phyloP scores from a whole-genome alignment of 345 rosid species.

The Iberis pinnata region DNA sequence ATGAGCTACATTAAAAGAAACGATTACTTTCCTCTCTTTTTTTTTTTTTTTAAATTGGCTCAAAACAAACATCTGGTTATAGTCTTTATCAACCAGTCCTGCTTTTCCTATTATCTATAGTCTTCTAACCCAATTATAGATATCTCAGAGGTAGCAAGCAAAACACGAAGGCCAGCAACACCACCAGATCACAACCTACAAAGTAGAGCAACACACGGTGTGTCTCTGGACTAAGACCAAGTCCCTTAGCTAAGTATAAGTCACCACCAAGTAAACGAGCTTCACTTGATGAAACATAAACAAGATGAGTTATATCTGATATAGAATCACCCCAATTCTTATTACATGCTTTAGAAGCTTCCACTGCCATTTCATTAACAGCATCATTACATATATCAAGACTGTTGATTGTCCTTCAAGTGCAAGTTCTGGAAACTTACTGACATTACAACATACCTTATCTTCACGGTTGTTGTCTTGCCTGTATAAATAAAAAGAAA shows the following conservation, averaged over 20 bases:
- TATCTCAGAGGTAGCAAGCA: slow-evolving; percentile 85
- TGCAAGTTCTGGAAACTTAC: slow-evolving; percentile 80
- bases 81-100: slow-evolving; percentile 42
- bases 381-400: slow-evolving; percentile 74
- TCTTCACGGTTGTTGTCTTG: slow-evolving; percentile 89
- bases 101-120: slow-evolving; percentile 49
- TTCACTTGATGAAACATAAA: slow-evolving; percentile 96
- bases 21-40: too few species aligned
- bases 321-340: slow-evolving; percentile 68
- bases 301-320: slow-evolving; percentile 81
- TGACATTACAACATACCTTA: slow-evolving; percentile 94
- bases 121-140: slow-evolving; percentile 85
- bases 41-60: too few species aligned
- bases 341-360: slow-evolving; percentile 74
- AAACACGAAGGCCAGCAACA: slow-evolving; percentile 77
- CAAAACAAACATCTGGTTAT: slow-evolving; percentile 69
- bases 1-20: too few species aligned
- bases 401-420: slow-evolving; percentile 73
- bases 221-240: slow-evolving; percentile 69
- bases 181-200: slow-evolving; percentile 92
- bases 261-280: slow-evolving; percentile 91
- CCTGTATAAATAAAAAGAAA: slow-evolving; percentile 34
- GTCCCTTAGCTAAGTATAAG: slow-evolving; percentile 72
- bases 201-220: slow-evolving; percentile 83
- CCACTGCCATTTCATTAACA: slow-evolving; percentile 81